Evolutionary conservation across 78 protist species (phyloP).

Genomic region (Pelomyxa schiedti): DNA sequence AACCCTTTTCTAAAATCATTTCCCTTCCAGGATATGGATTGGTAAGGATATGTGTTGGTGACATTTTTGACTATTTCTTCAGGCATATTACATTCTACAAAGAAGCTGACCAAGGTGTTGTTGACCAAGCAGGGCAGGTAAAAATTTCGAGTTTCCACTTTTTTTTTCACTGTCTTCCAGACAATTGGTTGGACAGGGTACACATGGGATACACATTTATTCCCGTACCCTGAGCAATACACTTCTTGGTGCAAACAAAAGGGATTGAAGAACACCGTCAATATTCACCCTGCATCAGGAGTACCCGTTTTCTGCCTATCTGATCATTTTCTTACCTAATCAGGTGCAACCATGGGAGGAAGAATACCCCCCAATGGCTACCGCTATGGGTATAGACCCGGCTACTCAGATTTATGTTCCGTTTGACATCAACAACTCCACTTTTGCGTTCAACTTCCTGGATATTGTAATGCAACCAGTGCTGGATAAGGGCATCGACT

Average conservation of each 20-base stretch:
- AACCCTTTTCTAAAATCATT: too few relatives aligned
- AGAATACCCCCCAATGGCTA: background rate
- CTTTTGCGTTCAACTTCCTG: background rate
- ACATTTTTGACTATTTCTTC: too few relatives aligned
- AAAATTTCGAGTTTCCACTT: too few relatives aligned
- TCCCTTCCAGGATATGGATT: too few relatives aligned
- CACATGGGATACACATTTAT: constrained; percentile 20
- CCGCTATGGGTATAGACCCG: constrained; percentile 3
- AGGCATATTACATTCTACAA: constrained; percentile 33
- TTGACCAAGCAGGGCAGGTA: background rate
- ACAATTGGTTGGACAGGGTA: constrained; percentile 22
- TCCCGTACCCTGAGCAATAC: constrained; percentile 9
- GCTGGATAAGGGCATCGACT: constrained; percentile 17
- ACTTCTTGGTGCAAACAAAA: background rate
- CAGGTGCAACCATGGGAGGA: background rate
- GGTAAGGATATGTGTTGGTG: too few relatives aligned
- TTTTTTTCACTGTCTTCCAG: background rate
- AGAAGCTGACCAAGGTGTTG: constrained; percentile 1
- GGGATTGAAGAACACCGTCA: constrained; percentile 10
- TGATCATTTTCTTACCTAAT: background rate
- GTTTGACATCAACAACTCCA: background rate
- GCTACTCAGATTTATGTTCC: background rate
- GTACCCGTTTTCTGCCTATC: background rate
- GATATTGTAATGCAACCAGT: constrained; percentile 22
- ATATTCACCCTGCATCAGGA: constrained; percentile 16